Evolutionary conservation across 345 rosid genomes (phyloP), one percentile per base, ranked within the genome.

Genomic region (Sonneratia alba): DNA sequence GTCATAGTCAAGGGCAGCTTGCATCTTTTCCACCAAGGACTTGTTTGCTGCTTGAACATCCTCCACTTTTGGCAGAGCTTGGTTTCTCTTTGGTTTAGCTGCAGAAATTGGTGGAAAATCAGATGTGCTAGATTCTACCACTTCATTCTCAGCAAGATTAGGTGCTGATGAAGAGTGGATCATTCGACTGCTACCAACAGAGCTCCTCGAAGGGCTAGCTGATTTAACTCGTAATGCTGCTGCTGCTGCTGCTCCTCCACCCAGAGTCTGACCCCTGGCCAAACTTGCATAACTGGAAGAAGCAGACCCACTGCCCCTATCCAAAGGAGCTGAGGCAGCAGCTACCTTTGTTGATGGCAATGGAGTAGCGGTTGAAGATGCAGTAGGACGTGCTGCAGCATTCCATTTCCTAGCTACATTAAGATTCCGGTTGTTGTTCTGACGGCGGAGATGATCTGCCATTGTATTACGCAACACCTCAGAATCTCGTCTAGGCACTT

Each of bases 31-130:
- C 63, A 96, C 88, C 86, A 96, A 72, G 14, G 94, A 86, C 73
- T 79, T 92, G 81, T 96, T 92, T 37, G 96, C 93, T 59, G 87
- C 79, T 15, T 89, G 97, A 74, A 88, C 88, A 77, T 89, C 85
- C 72, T 75, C 85, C 63, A 75, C 83, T 10, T 74, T 72, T 11
- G 69, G 80, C 34, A 68, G 66, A 15, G 79, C 79, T 66, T 81
- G 85, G 73, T 66, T 74, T 40, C 68, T 76, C 21, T 83, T 24
- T 40, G 89, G 76, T 43, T 69, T 36, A 34, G 80, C 67, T 61
- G 93, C 81, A 66, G 93, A 88, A 79, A 92, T 91, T 0, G 96
- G 96, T 65, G 97, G 98, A 71, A 96, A 92, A 75, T 87, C 95
- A 3, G 83, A 79, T 73, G 47, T 36, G 55, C 86, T 78, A 24